A percentile compares a stretch with the other conserved stretches of the same genome.
Evolutionary conservation across 306 rosid genomes (phyloP).

Genomic region (Crataegus laevigata): DNA sequence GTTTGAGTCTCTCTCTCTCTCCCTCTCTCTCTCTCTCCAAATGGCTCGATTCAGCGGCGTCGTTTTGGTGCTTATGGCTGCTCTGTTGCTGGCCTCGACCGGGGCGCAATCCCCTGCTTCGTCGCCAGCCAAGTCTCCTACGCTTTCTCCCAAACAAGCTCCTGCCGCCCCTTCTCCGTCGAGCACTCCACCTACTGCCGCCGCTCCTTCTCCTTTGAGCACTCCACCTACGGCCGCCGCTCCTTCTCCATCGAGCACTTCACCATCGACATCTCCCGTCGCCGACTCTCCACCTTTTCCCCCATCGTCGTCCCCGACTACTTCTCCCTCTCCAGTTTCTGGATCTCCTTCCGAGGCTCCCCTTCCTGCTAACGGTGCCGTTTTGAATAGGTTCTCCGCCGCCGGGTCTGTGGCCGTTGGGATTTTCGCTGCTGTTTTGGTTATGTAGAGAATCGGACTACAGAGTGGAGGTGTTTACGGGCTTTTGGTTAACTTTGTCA

Average conservation of each 20-base stretch:
- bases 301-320: background rate
- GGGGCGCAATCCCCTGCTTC: background rate
- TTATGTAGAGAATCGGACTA: background rate
- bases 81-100: background rate
- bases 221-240: background rate
- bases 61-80: background rate
- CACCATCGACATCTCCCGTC: background rate
- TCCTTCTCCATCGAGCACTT: background rate
- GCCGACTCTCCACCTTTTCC: background rate
- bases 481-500: background rate
- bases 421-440: background rate
- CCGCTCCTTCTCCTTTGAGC: background rate
- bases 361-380: background rate
- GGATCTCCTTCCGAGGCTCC: background rate
- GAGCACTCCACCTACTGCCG: background rate
- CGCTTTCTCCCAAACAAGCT: background rate
- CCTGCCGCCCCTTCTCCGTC: background rate
- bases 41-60: background rate
- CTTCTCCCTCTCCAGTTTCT: background rate
- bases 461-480: background rate
- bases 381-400: background rate
- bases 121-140: background rate
- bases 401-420: background rate
- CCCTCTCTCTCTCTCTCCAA: background rate
- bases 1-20: background rate